Percentiles rank a stretch among this genome's conserved stretches.
Evolutionary conservation across 1,139 yeast genomes (phyloP).

Genomic region (Candida glucosophila): DNA sequence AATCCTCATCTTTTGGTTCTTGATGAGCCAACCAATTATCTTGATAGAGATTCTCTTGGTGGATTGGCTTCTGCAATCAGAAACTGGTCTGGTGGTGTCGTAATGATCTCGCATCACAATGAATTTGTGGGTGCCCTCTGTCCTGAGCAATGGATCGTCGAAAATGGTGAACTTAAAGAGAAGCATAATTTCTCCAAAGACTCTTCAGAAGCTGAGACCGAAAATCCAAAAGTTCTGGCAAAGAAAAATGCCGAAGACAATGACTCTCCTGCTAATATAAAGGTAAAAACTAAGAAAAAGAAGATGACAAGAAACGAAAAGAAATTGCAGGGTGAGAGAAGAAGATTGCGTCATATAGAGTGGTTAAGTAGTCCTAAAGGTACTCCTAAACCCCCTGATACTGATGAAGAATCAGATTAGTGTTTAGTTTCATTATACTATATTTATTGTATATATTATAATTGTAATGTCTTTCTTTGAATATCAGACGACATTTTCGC

Average conservation of each 20-base stretch:
- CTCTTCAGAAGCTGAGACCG: too few species aligned
- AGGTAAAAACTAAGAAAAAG: conserved; percentile 87
- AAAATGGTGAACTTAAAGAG: conserved; percentile 81
- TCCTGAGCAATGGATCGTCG: conserved; percentile 98
- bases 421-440: too few species aligned
- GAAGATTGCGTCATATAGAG: conserved; percentile 87
- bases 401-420: conserved; percentile 81
- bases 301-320: conserved; percentile 94
- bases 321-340: conserved; percentile 85
- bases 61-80: conserved; percentile 96
- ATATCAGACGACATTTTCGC: too few species aligned
- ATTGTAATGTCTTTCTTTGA: too few species aligned
- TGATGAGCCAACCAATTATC: conserved; percentile 97
- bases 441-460: too few species aligned
- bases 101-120: conserved; percentile 95
- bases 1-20: conserved; percentile 96
- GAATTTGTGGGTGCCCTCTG: conserved; percentile 96
- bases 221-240: conserved; percentile 24
- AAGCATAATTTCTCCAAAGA: conserved; percentile 76
- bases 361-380: conserved; percentile 98
- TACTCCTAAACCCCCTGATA: conserved; percentile 87
- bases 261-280: conserved; percentile 93
- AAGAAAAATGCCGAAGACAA: conserved; percentile 51
- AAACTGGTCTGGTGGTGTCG: conserved; percentile 98
- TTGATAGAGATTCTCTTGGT: conserved; percentile 96